A percentile compares a stretch with the other conserved stretches of the same genome.
phyloP scores from a whole-genome alignment of 441 rosid genomes.

The Croton setiger region DNA sequence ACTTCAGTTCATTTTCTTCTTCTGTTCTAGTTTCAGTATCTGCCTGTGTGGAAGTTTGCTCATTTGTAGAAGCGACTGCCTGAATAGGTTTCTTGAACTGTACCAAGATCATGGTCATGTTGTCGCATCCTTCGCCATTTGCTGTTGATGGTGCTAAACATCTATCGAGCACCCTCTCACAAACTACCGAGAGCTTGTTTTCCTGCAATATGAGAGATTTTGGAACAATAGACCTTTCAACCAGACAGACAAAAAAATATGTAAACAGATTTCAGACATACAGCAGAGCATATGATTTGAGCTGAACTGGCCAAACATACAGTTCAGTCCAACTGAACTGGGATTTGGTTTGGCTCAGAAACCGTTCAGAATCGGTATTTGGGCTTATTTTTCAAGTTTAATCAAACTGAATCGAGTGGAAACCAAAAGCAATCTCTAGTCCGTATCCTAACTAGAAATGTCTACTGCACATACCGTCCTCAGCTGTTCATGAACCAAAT shows the following conservation, averaged over 20 bases:
- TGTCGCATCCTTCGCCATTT: conserved; percentile 93
- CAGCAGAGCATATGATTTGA: not conserved
- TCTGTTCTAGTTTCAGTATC: conserved; percentile 26
- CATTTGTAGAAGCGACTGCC: conserved; percentile 23
- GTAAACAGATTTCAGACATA: not conserved
- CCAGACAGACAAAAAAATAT: not conserved
- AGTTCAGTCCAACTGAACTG: too few relatives aligned
- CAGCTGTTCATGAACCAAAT: conserved; percentile 77
- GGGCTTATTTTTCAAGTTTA: too few relatives aligned
- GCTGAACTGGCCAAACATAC: too few relatives aligned
- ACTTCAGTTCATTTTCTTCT: conserved; percentile 24
- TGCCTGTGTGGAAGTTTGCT: conserved; percentile 38
- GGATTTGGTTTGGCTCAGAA: too few relatives aligned
- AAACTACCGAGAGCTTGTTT: conserved; percentile 79
- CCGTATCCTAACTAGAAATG: not conserved
- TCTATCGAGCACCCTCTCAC: conserved; percentile 80
- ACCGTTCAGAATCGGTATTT: not conserved
- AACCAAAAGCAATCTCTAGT: too few relatives aligned
- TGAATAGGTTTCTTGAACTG: conserved; percentile 78
- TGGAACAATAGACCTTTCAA: not conserved
- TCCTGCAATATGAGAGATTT: conserved; percentile 46
- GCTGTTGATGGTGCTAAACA: conserved; percentile 91
- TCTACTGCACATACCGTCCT: conserved; percentile 37
- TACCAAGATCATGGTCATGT: conserved; percentile 96
- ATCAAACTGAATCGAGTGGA: too few relatives aligned